A percentile compares a stretch with the other conserved stretches of the same genome.
These are phyloP conservation scores for Trichoderma sp. DNA, from an alignment of 2,329 filamentous ascomycete species.

Conservation along the genomic window DNA sequence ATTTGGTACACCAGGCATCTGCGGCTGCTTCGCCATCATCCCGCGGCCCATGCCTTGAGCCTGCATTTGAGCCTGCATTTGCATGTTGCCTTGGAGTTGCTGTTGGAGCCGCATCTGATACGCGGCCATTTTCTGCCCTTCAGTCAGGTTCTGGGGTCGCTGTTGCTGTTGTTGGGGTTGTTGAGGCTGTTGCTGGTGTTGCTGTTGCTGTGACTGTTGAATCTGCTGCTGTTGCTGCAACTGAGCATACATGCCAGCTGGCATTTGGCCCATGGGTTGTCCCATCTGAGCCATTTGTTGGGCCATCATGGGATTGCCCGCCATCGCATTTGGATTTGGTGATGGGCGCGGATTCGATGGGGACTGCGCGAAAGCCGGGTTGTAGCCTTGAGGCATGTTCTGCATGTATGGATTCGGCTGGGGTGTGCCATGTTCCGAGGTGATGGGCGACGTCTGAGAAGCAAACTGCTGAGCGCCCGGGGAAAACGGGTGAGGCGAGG, in stretches of 20 bases:
- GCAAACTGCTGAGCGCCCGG: constrained; percentile 71
- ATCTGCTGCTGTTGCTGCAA: constrained; percentile 47
- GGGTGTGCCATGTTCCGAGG: constrained; percentile 74
- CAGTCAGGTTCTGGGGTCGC: constrained; percentile 44
- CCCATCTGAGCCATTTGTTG: constrained; percentile 50
- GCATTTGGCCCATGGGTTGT: constrained; percentile 49
- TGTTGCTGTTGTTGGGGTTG: constrained; percentile 49
- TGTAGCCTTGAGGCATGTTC: constrained; percentile 57
- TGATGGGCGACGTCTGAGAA: constrained; percentile 70
- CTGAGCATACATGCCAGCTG: constrained; percentile 42
- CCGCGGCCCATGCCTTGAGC: constrained; percentile 44
- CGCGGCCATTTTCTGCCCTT: constrained; percentile 70
- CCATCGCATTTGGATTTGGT: constrained; percentile 53
- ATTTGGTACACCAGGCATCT: constrained; percentile 49
- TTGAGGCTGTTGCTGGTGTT: constrained; percentile 61
- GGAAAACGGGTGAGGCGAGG: constrained; percentile 88
- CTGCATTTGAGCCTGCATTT: constrained; percentile 54
- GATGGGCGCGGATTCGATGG: constrained; percentile 57
- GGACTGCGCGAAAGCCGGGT: constrained; percentile 57
- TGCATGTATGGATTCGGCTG: constrained; percentile 71
- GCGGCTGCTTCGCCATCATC: constrained; percentile 56
- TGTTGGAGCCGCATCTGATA: constrained; percentile 84
- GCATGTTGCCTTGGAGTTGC: constrained; percentile 61
- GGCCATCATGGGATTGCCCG: constrained; percentile 52
- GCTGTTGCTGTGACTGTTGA: constrained; percentile 40